Base-by-base conservation (phyloP, 805 yeast genomes). In the Priceomyces fermenticarens region DNA sequence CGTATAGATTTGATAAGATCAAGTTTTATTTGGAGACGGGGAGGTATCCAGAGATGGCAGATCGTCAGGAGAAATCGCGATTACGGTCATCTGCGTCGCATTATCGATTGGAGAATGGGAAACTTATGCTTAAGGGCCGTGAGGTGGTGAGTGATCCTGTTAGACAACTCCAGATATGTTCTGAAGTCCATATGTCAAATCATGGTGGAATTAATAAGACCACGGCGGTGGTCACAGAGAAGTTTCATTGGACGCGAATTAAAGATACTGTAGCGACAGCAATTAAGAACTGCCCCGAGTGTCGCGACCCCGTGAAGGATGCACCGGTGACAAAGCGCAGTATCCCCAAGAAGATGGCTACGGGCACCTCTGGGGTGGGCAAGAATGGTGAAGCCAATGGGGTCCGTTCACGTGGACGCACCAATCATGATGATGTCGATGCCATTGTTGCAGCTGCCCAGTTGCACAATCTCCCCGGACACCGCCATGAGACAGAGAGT, bases 131-230 rank as follows among this genome's bases (percentile, higher is more conserved):
- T 35, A 84, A 83, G 50, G 93, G 86, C 13, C 75, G 83, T 45
- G 95, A 88, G 58, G 97, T 91, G n/a, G 75, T 91, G 1, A 70
- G 83, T 26, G 90, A 85, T 46, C 84, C 87, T 0, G 77, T 72
- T 2, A 77, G 82, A 38, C 98, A 90, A 62, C 57, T 83, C 35
- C 82, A 80, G 47, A 81, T 91, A 25, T 87, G 90, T 27, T 73
- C 79, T 7, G 84, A 82, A 33, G 65, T 80, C 14, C 99, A 91
- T 58, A 57, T 73, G 47, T 61, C 73, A 14, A 77, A 74, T 34
- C 99, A 91, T 57, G 83, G 83, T 10, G 98, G 98, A 9, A 88
- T 91, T 47, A 91, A 91, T 64, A 87, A 83, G 54, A 83, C 95
- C 2, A 89, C 97, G 0, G 67, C 91, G 0, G 65, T 76, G 12